Conservation (phyloP, 352 stramenopile genomes). For the Phytophthora boehmeriae region DNA sequence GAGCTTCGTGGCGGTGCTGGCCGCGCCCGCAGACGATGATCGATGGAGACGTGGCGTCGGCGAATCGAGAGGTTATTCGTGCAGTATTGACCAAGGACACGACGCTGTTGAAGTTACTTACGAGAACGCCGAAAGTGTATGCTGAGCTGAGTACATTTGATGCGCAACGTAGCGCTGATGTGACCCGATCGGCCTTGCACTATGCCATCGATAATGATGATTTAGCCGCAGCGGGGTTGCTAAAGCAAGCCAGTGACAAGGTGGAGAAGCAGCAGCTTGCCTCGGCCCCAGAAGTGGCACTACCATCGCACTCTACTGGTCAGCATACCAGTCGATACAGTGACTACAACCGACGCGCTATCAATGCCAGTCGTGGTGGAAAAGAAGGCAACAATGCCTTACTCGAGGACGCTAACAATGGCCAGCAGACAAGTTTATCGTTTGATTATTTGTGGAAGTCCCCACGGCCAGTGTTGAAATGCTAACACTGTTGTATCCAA, state of each 20-base stretch:
- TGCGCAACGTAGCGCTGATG: constrained; percentile 47
- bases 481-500: constrained; percentile 72
- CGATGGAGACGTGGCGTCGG: constrained; percentile 55
- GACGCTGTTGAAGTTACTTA: constrained; percentile 73
- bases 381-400: constrained; percentile 84
- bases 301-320: constrained; percentile 77
- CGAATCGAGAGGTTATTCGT: constrained; percentile 69
- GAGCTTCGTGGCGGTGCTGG: constrained; percentile 70
- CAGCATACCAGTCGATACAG: constrained; percentile 80
- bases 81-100: constrained; percentile 74
- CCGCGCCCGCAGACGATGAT: constrained; percentile 26
- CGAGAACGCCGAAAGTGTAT: constrained; percentile 48
- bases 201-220: constrained; percentile 73
- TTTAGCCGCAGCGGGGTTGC: constrained; percentile 42
- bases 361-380: constrained; percentile 81
- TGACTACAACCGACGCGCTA: constrained; percentile 81
- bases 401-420: constrained; percentile 40
- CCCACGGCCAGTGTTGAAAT: constrained; percentile 59
- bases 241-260: constrained; percentile 54
- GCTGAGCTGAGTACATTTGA: constrained; percentile 60
- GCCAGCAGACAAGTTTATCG: constrained; percentile 10
- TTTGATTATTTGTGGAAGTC: constrained; percentile 47
- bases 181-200: constrained; percentile 54
- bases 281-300: constrained; percentile 49
- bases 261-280: constrained; percentile 51